Base-by-base conservation (phyloP, 2,329 filamentous ascomycete species). In the Exophiala aquamarina region DNA sequence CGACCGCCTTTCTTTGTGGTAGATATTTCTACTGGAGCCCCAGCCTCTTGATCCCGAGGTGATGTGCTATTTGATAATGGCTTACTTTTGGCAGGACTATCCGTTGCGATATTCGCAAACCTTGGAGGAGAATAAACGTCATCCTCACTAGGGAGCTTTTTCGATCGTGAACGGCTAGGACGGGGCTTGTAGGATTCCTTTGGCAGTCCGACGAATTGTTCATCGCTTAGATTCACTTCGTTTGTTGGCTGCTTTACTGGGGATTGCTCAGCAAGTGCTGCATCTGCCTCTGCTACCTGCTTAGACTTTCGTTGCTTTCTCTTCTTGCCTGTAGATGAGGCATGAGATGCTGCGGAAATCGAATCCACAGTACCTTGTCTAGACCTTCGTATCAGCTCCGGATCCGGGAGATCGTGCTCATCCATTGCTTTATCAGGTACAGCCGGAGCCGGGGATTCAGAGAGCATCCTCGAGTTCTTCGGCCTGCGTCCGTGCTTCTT, bases 171-270 rank as follows among this genome's bases (percentile, higher is more conserved):
- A 18, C 54, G 55, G 34, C 57, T 59, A 17, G 55, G 58, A 19
- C 57, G 49, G 13, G 58, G 58, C 39, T 54, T 55, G 35, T 60
- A 60, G n/a, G 41, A 23, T 31, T 60, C 58, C 26, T 53, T 56
- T 6, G 58, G 57, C 13, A 59, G 26, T 8, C 58, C 58, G 37
- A 60, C 59, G 21, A 58, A 19, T 15, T 40, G 46, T 48, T 59
- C 55, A 14, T 59, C 55, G 40, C 53, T 47, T n/a, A 57, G 47
- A 29, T 56, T 41, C 20, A 55, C 37, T 19, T 55, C 58, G 35
- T 51, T 58, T 13, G 48, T 49, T 8, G 50, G 44, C 19, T 49
- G 43, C 40, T 55, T 56, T 11, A 42, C 38, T 2, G 36, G 48
- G 4, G 47, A 44, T 7, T 26, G 37, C 28, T 51, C 49, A 3